These are phyloP conservation scores for Aspergillus cavernicola DNA, from an alignment of 495 filamentous ascomycete species.

Conservation along the genomic window DNA sequence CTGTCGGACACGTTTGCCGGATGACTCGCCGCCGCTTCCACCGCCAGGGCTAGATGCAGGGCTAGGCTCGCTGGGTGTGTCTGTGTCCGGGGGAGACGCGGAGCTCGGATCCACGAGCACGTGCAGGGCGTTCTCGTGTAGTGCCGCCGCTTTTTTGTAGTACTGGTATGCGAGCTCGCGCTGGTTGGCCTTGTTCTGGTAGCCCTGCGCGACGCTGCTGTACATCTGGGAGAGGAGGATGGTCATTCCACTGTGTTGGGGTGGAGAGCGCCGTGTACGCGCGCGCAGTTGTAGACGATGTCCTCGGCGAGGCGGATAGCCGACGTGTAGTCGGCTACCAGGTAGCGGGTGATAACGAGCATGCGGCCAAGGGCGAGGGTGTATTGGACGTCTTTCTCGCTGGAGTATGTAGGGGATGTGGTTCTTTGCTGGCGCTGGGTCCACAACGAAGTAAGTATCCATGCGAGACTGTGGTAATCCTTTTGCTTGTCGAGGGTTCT, in stretches of 20 bases:
- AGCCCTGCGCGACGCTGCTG: conserved; percentile 32
- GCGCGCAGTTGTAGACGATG: conserved; percentile 41
- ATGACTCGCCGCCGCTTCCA: neutral
- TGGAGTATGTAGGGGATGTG: too few relatives aligned
- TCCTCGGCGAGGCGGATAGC: conserved; percentile 39
- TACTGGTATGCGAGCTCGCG: conserved; percentile 36
- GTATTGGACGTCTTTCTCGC: conserved; percentile 14
- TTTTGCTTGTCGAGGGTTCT: conserved; percentile 33
- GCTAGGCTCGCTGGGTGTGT: neutral
- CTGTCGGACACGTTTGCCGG: conserved; percentile 31
- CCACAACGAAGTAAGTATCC: conserved; percentile 34
- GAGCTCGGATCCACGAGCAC: conserved; percentile 28
- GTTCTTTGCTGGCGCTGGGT: conserved; percentile 26
- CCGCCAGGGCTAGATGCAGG: conserved; percentile 8
- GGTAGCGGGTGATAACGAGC: conserved; percentile 37
- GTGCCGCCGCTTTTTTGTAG: conserved; percentile 36
- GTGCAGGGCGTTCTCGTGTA: conserved; percentile 39
- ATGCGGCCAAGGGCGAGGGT: conserved; percentile 29
- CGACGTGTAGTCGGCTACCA: conserved; percentile 26
- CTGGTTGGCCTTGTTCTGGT: conserved; percentile 29
- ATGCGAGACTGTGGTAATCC: conserved; percentile 36
- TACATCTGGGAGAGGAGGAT: conserved; percentile 38
- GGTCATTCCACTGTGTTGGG: conserved; percentile 34
- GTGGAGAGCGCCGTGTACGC: conserved; percentile 35
- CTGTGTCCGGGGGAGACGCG: conserved; percentile 9